Evolutionary conservation across 345 rosid genomes (phyloP), one percentile per base, ranked within the genome.

Genomic region (Clausena lansium): DNA sequence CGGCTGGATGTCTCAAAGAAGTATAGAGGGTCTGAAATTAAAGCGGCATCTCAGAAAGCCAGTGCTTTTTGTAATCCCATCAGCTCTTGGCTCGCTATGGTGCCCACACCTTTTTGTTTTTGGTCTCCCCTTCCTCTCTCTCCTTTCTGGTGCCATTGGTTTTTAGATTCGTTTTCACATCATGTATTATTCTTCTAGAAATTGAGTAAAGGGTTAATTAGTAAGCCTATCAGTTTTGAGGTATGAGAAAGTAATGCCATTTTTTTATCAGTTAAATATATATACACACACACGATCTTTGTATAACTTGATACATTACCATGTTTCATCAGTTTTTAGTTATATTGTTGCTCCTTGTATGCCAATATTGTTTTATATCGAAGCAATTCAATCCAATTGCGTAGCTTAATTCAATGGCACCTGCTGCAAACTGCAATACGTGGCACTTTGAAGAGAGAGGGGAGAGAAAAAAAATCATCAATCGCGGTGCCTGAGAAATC

Each of bases 21-120:
- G 0, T 24, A 25, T 7, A 59, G 27, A 41, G 70, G 77, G 63
- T 60, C 77, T 75, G 70, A 75, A 45, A 75, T 41, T 5, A 75
- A 75, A 75, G 22, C 20, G 77, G 58, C 77, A 62, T 62, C 77
- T 45, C 77, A 75, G 77, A 75, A 75, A 75, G 77, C 77, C 70
- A 47, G 70, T 39, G 41, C 69, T 47, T 19, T 24, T 64, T 30
- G 52, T 36, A 45, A 6, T 0, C 60, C 30, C 70, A 63, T 63
- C 70, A 30, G 77, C 61, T 47, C 77, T 62, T 63, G 77, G 77
- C 77, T 74, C 70, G 77, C 70, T 74, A 62, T 63, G 77, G 64
- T 74, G 77, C 70, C 60, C 20, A 74, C 76, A 73, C 6, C 1
- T 17, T 52, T 5, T 19, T 14, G 2, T 45, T 45, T 45, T 24